These are phyloP conservation scores for Chaetomiaceae sp. DNA, from an alignment of 2,329 filamentous ascomycete species.

Conservation along the genomic window DNA sequence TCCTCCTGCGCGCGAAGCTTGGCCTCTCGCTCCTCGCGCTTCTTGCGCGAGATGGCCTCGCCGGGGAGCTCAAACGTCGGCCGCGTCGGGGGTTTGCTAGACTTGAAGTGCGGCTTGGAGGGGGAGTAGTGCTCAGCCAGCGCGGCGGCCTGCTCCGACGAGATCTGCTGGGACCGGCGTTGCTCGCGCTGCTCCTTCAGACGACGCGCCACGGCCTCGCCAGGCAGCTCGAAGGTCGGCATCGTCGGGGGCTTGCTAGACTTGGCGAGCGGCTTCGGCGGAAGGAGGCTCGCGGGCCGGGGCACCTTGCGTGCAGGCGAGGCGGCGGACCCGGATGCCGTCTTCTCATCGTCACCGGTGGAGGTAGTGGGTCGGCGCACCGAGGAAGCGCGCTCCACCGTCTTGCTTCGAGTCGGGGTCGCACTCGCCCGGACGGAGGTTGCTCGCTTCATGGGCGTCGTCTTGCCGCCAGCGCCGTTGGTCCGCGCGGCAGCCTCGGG, in stretches of 20 bases:
- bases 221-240: conserved; percentile 58
- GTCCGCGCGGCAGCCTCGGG: conserved; percentile 27
- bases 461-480: conserved; percentile 4
- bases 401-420: conserved; percentile 41
- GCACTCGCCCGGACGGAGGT: conserved; percentile 30
- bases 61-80: conserved; percentile 60
- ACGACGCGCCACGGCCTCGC: conserved; percentile 55
- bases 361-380: conserved; percentile 43
- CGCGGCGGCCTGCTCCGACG: conserved; percentile 19
- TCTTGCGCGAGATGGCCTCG: conserved; percentile 53
- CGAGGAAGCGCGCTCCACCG: conserved; percentile 33
- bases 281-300: conserved; percentile 40
- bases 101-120: conserved; percentile 43
- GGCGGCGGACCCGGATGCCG: conserved; percentile 23
- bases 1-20: conserved; percentile 55
- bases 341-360: conserved; percentile 31
- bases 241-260: conserved; percentile 52
- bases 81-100: conserved; percentile 48
- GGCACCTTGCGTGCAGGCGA: conserved; percentile 30
- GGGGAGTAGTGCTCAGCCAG: conserved; percentile 24
- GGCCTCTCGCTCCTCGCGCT: conserved; percentile 53
- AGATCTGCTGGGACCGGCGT: conserved; percentile 37
- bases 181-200: conserved; percentile 57
- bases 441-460: conserved; percentile 18
- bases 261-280: conserved; percentile 45